These are phyloP conservation scores for Penicillium macrosclerotiorum DNA, from an alignment of 495 filamentous ascomycete species.

Conservation along the genomic window DNA sequence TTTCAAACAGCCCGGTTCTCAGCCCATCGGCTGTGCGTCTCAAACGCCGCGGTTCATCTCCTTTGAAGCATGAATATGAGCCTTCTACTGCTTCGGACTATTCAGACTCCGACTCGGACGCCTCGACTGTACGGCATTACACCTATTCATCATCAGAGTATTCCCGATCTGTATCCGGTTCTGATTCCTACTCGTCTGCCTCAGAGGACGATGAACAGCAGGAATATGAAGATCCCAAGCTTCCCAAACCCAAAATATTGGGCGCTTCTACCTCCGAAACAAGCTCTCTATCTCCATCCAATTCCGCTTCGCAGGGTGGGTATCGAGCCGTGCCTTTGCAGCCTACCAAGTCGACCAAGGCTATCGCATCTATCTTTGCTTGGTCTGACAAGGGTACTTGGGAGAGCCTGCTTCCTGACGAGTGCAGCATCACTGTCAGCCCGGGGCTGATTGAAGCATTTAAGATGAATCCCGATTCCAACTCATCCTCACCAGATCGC, in stretches of 20 bases:
- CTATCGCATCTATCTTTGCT: constrained; percentile 74
- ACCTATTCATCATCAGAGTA: constrained; percentile 46
- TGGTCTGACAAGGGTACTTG: constrained; percentile 83
- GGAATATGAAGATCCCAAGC: constrained; percentile 39
- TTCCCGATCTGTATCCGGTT: constrained; percentile 40
- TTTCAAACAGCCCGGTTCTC: constrained; percentile 50
- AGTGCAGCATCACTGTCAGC: constrained; percentile 76
- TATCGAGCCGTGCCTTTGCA: constrained; percentile 57
- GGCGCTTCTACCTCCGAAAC: constrained; percentile 40
- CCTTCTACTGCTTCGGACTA: constrained; percentile 77
- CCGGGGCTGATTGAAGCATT: constrained; percentile 87
- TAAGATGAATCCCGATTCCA: constrained; percentile 51
- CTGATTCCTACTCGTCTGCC: constrained; percentile 38
- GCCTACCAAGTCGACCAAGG: constrained; percentile 57
- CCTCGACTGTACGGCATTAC: constrained; percentile 51
- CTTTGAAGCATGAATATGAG: constrained; percentile 95
- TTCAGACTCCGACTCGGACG: constrained; percentile 46
- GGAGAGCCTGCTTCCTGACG: constrained; percentile 71
- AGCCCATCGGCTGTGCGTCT: constrained; percentile 38
- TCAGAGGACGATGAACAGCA: no score
- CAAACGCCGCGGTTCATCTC: constrained; percentile 80
- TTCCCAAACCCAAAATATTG: constrained; percentile 17
- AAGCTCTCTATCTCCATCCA: constrained; percentile 65
- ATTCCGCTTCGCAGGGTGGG: constrained; percentile 70
- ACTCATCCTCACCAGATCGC: constrained; percentile 11